These are phyloP conservation scores for Miscanthus sacchariflorus DNA, from an alignment of 202 grass and related monocot species.

Conservation along the genomic window DNA sequence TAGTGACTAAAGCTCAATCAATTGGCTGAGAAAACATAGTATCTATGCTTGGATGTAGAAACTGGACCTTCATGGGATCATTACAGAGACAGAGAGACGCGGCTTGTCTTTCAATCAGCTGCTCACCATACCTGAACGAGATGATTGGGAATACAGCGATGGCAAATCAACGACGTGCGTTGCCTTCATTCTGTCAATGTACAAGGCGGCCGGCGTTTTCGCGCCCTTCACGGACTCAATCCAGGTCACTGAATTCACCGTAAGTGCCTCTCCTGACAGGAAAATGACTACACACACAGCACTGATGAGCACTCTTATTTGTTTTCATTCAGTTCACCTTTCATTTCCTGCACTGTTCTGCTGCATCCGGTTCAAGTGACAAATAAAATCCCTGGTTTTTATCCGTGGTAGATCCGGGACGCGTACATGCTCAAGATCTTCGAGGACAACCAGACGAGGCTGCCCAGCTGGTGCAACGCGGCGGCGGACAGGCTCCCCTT, in stretches of 20 bases:
- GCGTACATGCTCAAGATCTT: conserved; percentile 96
- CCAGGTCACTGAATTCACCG: too few species aligned
- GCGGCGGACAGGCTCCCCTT: conserved; percentile 67
- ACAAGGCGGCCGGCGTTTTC: too few species aligned
- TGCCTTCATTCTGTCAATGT: conserved; percentile 68
- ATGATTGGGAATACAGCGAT: conserved; percentile 96
- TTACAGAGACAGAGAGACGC: conserved; percentile 74
- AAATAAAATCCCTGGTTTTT: background rate
- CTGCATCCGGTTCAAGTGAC: background rate
- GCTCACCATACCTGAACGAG: conserved; percentile 87
- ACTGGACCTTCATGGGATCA: conserved; percentile 86
- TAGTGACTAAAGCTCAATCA: too few species aligned
- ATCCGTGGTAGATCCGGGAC: conserved; percentile 71
- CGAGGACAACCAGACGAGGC: conserved; percentile 81
- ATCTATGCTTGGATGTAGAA: conserved; percentile 54
- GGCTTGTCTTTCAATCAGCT: conserved; percentile 95
- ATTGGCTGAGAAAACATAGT: background rate
- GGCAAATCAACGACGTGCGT: conserved; percentile 96
- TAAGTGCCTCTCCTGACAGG: background rate
- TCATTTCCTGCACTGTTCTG: background rate
- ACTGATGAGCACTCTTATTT: too few species aligned
- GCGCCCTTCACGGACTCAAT: too few species aligned
- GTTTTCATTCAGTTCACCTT: too few species aligned
- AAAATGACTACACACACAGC: too few species aligned
- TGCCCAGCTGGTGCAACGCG: conserved; percentile 84